Conservation (phyloP, 306 rosid genomes). For the Pyrus bretschneideri region DNA sequence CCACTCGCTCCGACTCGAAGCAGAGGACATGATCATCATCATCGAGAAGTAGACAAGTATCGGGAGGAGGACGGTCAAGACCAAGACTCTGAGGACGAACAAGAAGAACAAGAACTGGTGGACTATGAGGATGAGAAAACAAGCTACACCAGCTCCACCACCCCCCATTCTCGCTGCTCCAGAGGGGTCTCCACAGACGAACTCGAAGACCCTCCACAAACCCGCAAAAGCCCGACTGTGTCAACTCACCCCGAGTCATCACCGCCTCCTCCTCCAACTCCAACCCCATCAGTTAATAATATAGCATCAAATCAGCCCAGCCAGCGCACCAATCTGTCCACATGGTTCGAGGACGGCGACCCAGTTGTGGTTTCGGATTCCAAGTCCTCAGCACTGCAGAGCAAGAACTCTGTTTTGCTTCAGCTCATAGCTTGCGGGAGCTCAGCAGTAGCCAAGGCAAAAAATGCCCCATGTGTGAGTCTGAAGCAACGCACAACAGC, state of each 20-base stretch:
- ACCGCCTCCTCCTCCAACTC: not conserved
- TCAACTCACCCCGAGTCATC: not conserved
- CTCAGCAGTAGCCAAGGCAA: constrained; percentile 42
- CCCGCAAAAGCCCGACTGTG: not conserved
- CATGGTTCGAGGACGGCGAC: constrained; percentile 16
- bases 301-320: not conserved
- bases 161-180: constrained; percentile 74
- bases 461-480: constrained; percentile 2
- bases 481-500: constrained; percentile 9
- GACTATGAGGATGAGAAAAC: constrained; percentile 54
- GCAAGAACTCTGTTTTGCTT: constrained; percentile 56
- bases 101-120: constrained; percentile 37
- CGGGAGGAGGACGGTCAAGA: not conserved
- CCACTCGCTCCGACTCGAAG: constrained; percentile 20
- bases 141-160: constrained; percentile 57
- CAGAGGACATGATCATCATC: constrained; percentile 15
- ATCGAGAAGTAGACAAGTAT: constrained; percentile 12
- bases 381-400: not conserved
- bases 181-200: constrained; percentile 76
- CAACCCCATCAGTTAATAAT: not conserved
- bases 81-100: constrained; percentile 6
- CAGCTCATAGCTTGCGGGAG: constrained; percentile 83
- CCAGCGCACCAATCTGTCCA: constrained; percentile 7
- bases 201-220: constrained; percentile 18
- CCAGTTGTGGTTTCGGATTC: not conserved